Evolutionary conservation across 2,329 filamentous ascomycete species (phyloP), one percentile per base, ranked within the genome.

Genomic region (Hypoxylon rubiginosum): DNA sequence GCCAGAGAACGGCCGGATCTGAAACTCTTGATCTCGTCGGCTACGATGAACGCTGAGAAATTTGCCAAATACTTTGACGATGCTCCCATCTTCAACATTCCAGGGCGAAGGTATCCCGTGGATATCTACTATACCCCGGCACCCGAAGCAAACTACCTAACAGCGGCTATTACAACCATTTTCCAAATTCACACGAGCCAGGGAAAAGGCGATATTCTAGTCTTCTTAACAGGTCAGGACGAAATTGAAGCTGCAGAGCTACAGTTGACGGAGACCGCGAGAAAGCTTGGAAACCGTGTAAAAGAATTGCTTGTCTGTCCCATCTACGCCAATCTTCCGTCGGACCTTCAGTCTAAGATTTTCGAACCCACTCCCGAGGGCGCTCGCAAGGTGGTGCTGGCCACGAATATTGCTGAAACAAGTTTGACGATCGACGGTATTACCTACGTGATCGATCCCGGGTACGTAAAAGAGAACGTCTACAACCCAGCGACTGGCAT

Each of bases 391-490:
- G 93, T 98, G 0, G 93, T 99, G 0, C 82, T 98, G 39, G 94
- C 95, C 0, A 98, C 96, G 2, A 99, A 99, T 76, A 98, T 99
- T 78, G 96, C 96, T 2, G 96, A 99, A n/a, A n/a, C n/a, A n/a
- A n/a, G n/a, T n/a, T n/a, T n/a, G n/a, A n/a, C n/a, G n/a, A n/a
- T n/a, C n/a, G 94, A 98, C 76, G 95, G 94, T 15, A 97, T 98
- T 64, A 92, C 95, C 8, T 97, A 97, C 77, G 96, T 98, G 36
- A 97, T 98, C 64, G 96, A 99, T 72, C 92, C 92, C 0, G 96
- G 96, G 0, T 97, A 97, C 70, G 93, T 96, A 68, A 99, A 99
- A 78, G 93, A 98, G 76, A 97, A 97, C 72, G 88, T 94, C 1
- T 98, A 95, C 81, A 97, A 97, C 68, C 91, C 94, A 0, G 89